Percentiles rank a stretch among this genome's conserved stretches.
Evolutionary conservation across 2,329 filamentous ascomycete species (phyloP).

Genomic region (Penicillium freii): DNA sequence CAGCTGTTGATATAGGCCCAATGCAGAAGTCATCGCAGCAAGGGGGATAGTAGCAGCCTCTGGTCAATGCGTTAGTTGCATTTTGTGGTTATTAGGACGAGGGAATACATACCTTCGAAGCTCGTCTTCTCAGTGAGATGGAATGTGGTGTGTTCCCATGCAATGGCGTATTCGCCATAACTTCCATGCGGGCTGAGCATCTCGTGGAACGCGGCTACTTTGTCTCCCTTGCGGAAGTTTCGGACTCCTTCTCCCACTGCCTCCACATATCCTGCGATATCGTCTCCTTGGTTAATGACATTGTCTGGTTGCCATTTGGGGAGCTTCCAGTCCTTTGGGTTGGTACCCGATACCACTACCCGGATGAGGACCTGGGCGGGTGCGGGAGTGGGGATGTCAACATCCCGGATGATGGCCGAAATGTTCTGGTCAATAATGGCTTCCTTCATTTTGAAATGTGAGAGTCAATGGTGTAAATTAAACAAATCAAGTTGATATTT

Average conservation of each 20-base stretch:
- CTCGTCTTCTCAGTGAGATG: slow-evolving; percentile 50
- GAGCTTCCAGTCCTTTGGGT: slow-evolving; percentile 52
- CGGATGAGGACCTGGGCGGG: slow-evolving; percentile 41
- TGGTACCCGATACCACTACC: slow-evolving; percentile 43
- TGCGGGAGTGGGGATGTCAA: slow-evolving; percentile 42
- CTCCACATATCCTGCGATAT: slow-evolving; percentile 53
- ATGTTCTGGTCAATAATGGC: slow-evolving; percentile 35
- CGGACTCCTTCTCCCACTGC: slow-evolving; percentile 52
- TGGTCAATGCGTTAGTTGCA: slow-evolving; percentile 11
- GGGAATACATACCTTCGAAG: slow-evolving; percentile 49
- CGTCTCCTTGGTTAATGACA: slow-evolving; percentile 49
- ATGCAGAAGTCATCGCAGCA: slow-evolving; percentile 54
- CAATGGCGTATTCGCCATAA: slow-evolving; percentile 58
- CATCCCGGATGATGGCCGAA: slow-evolving; percentile 42
- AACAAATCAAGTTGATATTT: not conserved
- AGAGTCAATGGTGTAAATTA: not conserved
- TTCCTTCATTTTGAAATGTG: slow-evolving; percentile 40
- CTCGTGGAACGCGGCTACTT: slow-evolving; percentile 51
- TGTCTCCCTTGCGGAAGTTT: slow-evolving; percentile 56
- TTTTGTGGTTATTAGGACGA: not conserved
- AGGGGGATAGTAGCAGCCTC: slow-evolving; percentile 59
- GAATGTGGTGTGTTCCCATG: slow-evolving; percentile 54
- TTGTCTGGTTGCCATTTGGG: slow-evolving; percentile 12
- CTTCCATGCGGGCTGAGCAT: slow-evolving; percentile 52
- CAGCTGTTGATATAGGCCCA: slow-evolving; percentile 52